Base-by-base conservation (phyloP, 2,329 filamentous ascomycete genomes). In the Mariannaea sp. region DNA sequence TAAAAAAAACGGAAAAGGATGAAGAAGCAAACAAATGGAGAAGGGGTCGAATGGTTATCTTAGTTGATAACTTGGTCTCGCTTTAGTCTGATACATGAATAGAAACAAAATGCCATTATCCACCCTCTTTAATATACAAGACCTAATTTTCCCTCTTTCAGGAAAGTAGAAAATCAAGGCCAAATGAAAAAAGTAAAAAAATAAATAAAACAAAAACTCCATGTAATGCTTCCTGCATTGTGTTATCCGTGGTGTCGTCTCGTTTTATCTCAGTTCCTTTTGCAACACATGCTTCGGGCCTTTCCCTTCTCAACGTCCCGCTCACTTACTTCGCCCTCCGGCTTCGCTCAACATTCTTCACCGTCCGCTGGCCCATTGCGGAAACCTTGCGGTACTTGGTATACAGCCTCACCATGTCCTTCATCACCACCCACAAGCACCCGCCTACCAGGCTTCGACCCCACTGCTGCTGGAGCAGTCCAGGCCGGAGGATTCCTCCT, bases 391-490 rank as follows among this genome's bases (percentile, higher is more conserved):
- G 77, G 68, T 85, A 85, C 72, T 87, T 88, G 59, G 80, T 78
- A 65, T 86, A 88, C 19, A 89, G 70, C 52, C 76, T 74, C 44
- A 87, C 73, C 3, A 76, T 77, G 62, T 89, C 85, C 70, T 93
- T 94, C 46, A 96, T 71, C 8, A 96, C 86, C 13, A 97, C 86
- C 65, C 93, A 96, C 16, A 96, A 74, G 68, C 90, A 94, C 0
- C 94, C 94, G 1, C 94, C 94, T 1, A 94, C 81, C 3, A 99
- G 77, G 65, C 90, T 97, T 50, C 94, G 81, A 1, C 92, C 94
- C 91, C 94, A 97, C 53, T 87, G 85, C 62, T 89, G 84, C 67
- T 94, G 89, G 26, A 99, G 71, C 20, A 97, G 77, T 0, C 89
- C 87, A 0, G 83, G 82, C 3, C 81, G 76, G 29, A 77, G 56